These are phyloP conservation scores for Cutaneotrichosporon cutaneum DNA, from an alignment of 1,284 basidiomycete genomes.

Conservation along the genomic window DNA sequence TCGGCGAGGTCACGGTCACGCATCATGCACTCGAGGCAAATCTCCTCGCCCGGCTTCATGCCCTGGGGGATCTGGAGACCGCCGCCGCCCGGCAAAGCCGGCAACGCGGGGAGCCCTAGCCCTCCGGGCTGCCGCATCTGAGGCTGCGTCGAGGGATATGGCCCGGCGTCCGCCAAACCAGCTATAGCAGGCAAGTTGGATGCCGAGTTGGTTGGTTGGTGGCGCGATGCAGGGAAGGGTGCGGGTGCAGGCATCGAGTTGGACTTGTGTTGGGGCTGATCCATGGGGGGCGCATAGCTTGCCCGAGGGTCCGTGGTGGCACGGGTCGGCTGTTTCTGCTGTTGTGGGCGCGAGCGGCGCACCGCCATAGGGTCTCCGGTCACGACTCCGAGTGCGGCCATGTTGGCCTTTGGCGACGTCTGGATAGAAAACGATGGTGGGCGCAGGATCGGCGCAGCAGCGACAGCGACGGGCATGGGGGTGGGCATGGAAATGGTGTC, in stretches of 20 bases:
- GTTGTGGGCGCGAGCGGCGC: conserved; percentile 5
- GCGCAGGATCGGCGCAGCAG: not conserved
- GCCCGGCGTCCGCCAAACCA: conserved; percentile 46
- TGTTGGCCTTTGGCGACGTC: conserved; percentile 15
- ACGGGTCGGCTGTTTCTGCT: conserved; percentile 4
- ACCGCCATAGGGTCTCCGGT: conserved; percentile 2
- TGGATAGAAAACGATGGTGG: conserved; percentile 3
- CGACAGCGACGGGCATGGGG: conserved; percentile 14
- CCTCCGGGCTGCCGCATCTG: not conserved
- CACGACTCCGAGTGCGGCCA: conserved; percentile 7
- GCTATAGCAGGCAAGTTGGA: conserved; percentile 43
- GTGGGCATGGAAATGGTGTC: conserved; percentile 18
- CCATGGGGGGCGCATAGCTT: not conserved
- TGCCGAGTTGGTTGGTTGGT: conserved; percentile 40
- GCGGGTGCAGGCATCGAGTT: conserved; percentile 8
- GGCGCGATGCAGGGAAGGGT: conserved; percentile 17
- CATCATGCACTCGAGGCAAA: conserved; percentile 98
- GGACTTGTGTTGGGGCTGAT: conserved; percentile 8
- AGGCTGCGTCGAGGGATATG: conserved; percentile 33
- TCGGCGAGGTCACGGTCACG: conserved; percentile 98
- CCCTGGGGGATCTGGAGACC: not conserved
- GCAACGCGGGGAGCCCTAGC: not conserved
- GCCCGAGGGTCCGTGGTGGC: conserved; percentile 4
- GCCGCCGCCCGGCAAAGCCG: conserved; percentile 5
- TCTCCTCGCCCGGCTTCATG: conserved; percentile 58